phyloP scores from a whole-genome alignment of 2,329 filamentous ascomycete species.

The Verticillium alfalfae region DNA sequence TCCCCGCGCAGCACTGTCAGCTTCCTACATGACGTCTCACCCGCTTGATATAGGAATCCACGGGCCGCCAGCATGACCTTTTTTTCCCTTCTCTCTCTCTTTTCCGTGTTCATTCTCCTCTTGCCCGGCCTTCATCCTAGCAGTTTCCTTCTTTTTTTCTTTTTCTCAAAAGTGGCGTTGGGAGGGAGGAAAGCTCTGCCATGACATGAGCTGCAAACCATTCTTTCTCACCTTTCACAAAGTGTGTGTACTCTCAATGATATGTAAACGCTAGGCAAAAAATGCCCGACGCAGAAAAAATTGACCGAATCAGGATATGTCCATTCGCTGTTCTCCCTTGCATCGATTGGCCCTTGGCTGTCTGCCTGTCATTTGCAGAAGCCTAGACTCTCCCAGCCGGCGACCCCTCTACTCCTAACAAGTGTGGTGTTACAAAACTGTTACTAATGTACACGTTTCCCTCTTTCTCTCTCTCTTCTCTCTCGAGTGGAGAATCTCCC shows the following conservation, averaged over 20 bases:
- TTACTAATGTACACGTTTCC: background rate
- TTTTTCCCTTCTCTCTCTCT: background rate
- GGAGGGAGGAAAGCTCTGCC: background rate
- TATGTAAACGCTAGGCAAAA: background rate
- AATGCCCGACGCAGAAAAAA: background rate
- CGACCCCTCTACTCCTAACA: background rate
- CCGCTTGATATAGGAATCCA: background rate
- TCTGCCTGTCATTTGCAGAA: too few relatives aligned
- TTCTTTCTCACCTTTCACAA: background rate
- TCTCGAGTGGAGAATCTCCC: background rate
- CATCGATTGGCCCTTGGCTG: background rate
- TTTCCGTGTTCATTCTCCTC: background rate
- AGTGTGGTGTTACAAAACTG: background rate
- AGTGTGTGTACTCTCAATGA: background rate
- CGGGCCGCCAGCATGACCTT: constrained; percentile 10
- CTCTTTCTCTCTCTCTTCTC: background rate
- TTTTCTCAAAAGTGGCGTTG: background rate
- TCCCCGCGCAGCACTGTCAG: too few relatives aligned
- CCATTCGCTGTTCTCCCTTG: background rate
- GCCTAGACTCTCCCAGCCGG: background rate
- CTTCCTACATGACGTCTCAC: too few relatives aligned
- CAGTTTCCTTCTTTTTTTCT: background rate
- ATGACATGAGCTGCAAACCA: background rate
- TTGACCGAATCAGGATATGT: background rate
- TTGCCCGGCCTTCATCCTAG: too few relatives aligned